phyloP scores from a whole-genome alignment of 371 early-diverging fungal genomes.

The Mucor circinelloides region DNA sequence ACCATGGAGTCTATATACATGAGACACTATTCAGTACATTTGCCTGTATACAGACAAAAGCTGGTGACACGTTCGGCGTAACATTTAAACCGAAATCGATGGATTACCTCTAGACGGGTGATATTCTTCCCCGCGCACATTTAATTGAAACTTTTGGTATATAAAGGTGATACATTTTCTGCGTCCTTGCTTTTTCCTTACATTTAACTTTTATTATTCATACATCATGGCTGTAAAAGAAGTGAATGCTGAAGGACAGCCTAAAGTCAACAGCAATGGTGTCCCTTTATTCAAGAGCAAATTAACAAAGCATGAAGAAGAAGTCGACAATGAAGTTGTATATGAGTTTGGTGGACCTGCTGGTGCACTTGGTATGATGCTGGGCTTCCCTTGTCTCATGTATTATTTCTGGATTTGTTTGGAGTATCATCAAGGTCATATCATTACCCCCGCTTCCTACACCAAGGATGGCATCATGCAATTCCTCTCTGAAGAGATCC shows the following conservation, averaged over 20 bases:
- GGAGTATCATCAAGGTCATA: conserved; percentile 63
- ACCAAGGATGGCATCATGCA: conserved; percentile 42
- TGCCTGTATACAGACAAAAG: neutral
- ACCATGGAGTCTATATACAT: too few relatives aligned
- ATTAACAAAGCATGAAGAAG: conserved; percentile 48
- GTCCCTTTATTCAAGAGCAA: conserved; percentile 46
- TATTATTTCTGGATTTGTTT: conserved; percentile 75
- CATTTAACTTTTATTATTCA: neutral
- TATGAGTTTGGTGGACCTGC: conserved; percentile 77
- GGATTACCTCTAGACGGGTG: neutral
- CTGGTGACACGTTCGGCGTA: conserved; percentile 3
- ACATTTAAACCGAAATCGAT: neutral
- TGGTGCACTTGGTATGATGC: conserved; percentile 71
- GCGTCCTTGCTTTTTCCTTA: neutral
- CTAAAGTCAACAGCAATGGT: conserved; percentile 32
- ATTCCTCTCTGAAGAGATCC: conserved; percentile 48
- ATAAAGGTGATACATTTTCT: conserved; percentile 1
- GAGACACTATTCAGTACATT: neutral
- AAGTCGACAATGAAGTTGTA: conserved; percentile 63
- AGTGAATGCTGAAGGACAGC: conserved; percentile 14
- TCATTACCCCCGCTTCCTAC: conserved; percentile 50
- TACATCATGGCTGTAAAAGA: conserved; percentile 16
- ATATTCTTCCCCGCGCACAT: conserved; percentile 8
- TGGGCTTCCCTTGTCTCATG: conserved; percentile 74
- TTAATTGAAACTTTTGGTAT: neutral